Conservation (phyloP, 257 asterid genomes). For the Echites panduratus region DNA sequence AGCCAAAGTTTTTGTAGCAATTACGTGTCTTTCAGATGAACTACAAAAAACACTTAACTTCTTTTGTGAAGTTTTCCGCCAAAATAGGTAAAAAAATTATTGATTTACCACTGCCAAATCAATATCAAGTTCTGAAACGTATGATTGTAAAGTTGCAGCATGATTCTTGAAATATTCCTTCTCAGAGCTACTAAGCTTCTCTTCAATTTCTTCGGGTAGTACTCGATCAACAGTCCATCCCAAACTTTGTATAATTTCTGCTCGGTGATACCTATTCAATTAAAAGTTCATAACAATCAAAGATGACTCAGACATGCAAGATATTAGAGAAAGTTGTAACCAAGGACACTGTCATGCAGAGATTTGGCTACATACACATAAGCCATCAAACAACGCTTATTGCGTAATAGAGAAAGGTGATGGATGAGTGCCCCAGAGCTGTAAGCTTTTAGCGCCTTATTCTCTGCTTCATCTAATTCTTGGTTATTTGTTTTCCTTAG, state of each 20-base stretch:
- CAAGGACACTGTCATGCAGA: not conserved
- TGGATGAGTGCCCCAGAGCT: constrained; percentile 87
- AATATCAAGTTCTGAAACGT: constrained; percentile 59
- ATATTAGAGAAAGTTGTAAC: not conserved
- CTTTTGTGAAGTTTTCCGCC: not conserved
- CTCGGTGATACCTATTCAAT: constrained; percentile 61
- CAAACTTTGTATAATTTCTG: constrained; percentile 64
- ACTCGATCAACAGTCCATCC: constrained; percentile 77
- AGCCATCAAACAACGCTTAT: constrained; percentile 92
- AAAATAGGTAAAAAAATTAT: constrained; percentile 16
- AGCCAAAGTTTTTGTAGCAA: not conserved
- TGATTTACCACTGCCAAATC: constrained; percentile 74
- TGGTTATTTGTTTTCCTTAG: constrained; percentile 13
- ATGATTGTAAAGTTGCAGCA: constrained; percentile 54
- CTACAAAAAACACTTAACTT: not conserved
- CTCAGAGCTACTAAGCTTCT: constrained; percentile 67
- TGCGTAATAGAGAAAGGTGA: constrained; percentile 81
- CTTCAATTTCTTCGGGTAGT: constrained; percentile 78
- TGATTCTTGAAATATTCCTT: constrained; percentile 74
- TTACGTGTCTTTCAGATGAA: not conserved
- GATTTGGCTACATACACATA: constrained; percentile 50
- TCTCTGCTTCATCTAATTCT: constrained; percentile 19
- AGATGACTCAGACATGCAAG: constrained; percentile 4
- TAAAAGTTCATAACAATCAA: not conserved
- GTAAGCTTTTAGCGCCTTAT: constrained; percentile 29